Conservation (phyloP, 495 filamentous ascomycete genomes). For the Emericellopsis terricola region DNA sequence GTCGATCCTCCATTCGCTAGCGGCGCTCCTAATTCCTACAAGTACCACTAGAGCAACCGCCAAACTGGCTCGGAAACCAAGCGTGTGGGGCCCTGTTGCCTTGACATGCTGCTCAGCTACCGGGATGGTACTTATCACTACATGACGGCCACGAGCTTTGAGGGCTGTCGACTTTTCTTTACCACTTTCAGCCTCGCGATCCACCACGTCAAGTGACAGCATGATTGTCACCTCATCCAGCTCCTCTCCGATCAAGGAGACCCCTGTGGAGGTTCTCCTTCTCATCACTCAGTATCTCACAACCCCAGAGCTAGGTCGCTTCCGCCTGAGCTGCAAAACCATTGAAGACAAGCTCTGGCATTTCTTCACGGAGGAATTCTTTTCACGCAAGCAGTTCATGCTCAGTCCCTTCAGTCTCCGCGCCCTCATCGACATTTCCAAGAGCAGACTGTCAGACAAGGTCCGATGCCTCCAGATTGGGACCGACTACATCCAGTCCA, state of each 20-base stretch:
- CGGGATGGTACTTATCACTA: too few species aligned
- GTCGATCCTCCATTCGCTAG: too few species aligned
- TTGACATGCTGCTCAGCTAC: too few species aligned
- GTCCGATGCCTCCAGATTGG: slow-evolving; percentile 31
- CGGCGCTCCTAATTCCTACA: too few species aligned
- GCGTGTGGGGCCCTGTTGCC: too few species aligned
- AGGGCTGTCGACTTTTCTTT: too few species aligned
- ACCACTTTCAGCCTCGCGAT: too few species aligned
- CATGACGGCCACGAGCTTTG: too few species aligned
- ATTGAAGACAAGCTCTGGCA: slow-evolving; percentile 24
- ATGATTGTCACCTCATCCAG: too few species aligned
- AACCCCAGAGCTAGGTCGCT: slow-evolving; percentile 24
- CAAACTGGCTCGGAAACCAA: too few species aligned
- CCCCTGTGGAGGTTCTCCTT: slow-evolving; percentile 22
- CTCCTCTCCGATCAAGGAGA: slow-evolving; percentile 4
- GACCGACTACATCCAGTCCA: slow-evolving; percentile 11
- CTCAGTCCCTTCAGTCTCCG: slow-evolving; percentile 25
- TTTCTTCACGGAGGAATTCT: slow-evolving; percentile 33
- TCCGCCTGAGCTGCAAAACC: slow-evolving; percentile 25
- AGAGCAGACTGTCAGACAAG: slow-evolving; percentile 17
- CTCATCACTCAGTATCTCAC: slow-evolving; percentile 21
- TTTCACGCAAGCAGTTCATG: slow-evolving; percentile 37
- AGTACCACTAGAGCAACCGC: too few species aligned
- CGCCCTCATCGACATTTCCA: slow-evolving; percentile 34
- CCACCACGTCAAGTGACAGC: too few species aligned